Percentiles rank a stretch among this genome's conserved stretches.
phyloP scores from a whole-genome alignment of 1,284 basidiomycete species.

The Kalmanozyma brasiliensis region DNA sequence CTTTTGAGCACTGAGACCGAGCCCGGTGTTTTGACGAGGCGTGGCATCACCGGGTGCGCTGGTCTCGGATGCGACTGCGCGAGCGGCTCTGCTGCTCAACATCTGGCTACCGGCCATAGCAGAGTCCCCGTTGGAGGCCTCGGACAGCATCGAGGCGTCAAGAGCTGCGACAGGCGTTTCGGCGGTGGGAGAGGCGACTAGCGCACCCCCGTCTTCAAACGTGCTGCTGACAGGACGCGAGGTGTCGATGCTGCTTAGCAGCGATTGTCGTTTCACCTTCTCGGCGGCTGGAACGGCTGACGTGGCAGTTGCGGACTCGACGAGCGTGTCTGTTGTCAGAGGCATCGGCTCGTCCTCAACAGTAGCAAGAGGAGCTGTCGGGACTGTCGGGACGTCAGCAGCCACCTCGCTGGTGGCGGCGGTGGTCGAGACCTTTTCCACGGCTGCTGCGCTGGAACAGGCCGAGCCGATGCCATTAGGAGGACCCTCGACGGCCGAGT shows the following conservation, averaged over 20 bases:
- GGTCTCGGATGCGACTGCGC: constrained; percentile 11
- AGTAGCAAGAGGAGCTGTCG: not conserved
- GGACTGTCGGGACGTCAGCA: not conserved
- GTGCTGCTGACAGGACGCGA: constrained; percentile 9
- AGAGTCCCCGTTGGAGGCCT: constrained; percentile 11
- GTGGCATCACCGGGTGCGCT: constrained; percentile 23
- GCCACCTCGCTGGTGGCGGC: not conserved
- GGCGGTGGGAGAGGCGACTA: constrained; percentile 22
- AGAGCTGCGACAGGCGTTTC: constrained; percentile 13
- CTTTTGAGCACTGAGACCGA: constrained; percentile 44
- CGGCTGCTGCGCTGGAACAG: constrained; percentile 1
- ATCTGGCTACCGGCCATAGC: constrained; percentile 19
- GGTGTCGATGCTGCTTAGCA: constrained; percentile 13
- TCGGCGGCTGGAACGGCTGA: not conserved
- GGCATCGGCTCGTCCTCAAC: constrained; percentile 30
- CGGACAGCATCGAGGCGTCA: constrained; percentile 26
- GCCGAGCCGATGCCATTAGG: not conserved
- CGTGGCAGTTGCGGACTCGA: constrained; percentile 1
- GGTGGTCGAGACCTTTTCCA: not conserved
- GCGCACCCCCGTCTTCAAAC: not conserved
- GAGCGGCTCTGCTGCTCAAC: constrained; percentile 10
- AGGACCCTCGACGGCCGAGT: not conserved
- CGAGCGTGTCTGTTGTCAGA: constrained; percentile 3
- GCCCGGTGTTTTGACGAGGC: constrained; percentile 41
- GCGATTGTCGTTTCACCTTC: constrained; percentile 8